phyloP scores from a whole-genome alignment of 768 basidiomycete species.

The Austroboletus festivus region DNA sequence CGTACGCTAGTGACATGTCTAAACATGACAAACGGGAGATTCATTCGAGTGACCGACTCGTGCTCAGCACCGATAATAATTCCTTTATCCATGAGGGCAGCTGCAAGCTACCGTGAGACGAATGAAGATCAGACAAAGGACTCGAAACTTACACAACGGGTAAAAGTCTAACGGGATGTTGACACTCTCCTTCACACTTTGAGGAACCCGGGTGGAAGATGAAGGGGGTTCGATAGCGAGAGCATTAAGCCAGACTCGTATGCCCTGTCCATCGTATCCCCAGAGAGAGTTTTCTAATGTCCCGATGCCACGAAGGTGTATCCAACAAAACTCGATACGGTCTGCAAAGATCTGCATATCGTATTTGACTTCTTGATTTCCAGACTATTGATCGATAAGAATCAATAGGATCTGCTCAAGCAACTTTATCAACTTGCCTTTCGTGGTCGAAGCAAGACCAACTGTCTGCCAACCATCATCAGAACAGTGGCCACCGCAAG shows the following conservation, averaged over 20 bases:
- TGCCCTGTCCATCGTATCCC: constrained; percentile 89
- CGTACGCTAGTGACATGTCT: constrained; percentile 86
- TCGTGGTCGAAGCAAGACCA: constrained; percentile 85
- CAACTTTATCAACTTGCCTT: constrained; percentile 52
- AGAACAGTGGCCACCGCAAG: constrained; percentile 91
- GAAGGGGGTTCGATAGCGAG: constrained; percentile 75
- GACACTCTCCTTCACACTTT: constrained; percentile 86
- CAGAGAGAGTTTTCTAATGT: constrained; percentile 95
- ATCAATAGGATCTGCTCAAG: neutral
- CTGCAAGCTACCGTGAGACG: constrained; percentile 38
- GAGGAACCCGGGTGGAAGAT: constrained; percentile 33
- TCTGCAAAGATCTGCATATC: constrained; percentile 97
- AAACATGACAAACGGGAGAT: constrained; percentile 87
- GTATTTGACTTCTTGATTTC: constrained; percentile 87
- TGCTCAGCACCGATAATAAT: constrained; percentile 96
- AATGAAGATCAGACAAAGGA: neutral
- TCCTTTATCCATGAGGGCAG: constrained; percentile 97
- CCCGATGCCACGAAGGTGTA: constrained; percentile 90
- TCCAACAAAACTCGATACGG: constrained; percentile 98
- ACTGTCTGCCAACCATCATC: constrained; percentile 90
- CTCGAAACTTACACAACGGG: constrained; percentile 82
- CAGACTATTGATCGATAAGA: constrained; percentile 49
- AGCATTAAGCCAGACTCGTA: constrained; percentile 95
- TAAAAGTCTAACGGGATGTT: constrained; percentile 93
- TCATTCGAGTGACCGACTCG: constrained; percentile 71